A percentile compares a stretch with the other conserved stretches of the same genome.
phyloP scores from a whole-genome alignment of 2,329 filamentous ascomycete species.

The Aureobasidium vineae region DNA sequence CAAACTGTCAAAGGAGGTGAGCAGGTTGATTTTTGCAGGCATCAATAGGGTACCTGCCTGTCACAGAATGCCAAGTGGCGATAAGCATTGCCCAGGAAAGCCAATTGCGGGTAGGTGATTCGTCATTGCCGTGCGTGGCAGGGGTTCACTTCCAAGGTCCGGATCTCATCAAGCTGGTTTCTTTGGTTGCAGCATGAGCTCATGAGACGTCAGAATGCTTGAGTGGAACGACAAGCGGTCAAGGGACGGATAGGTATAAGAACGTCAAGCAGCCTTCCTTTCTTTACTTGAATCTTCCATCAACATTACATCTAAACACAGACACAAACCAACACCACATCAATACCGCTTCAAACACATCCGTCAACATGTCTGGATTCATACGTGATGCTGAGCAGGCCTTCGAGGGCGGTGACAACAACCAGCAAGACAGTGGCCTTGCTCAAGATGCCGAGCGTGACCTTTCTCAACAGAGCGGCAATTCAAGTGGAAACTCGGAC shows the following conservation, averaged over 20 bases:
- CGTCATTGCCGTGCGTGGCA: neutral
- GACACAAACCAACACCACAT: neutral
- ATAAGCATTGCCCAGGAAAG: constrained; percentile 4
- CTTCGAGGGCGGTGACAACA: constrained; percentile 21
- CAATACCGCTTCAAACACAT: neutral
- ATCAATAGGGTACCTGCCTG: neutral
- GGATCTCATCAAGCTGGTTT: constrained; percentile 10
- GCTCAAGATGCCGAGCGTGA: neutral
- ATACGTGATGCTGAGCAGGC: constrained; percentile 20
- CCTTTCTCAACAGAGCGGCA: constrained; percentile 19
- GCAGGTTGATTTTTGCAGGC: neutral
- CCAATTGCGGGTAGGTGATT: neutral
- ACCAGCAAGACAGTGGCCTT: constrained; percentile 13
- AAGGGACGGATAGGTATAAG: neutral
- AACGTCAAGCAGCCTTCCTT: neutral
- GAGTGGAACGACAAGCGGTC: neutral
- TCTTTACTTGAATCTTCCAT: neutral
- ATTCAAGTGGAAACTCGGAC: constrained; percentile 7
- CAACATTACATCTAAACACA: neutral
- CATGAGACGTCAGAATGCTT: constrained; percentile 6
- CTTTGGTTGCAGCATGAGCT: constrained; percentile 7
- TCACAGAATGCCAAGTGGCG: neutral
- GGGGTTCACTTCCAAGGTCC: constrained; percentile 8
- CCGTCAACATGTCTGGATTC: constrained; percentile 22
- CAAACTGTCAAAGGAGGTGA: neutral